phyloP scores from a whole-genome alignment of 2,329 filamentous ascomycete species.

The Neonectria coccinea region DNA sequence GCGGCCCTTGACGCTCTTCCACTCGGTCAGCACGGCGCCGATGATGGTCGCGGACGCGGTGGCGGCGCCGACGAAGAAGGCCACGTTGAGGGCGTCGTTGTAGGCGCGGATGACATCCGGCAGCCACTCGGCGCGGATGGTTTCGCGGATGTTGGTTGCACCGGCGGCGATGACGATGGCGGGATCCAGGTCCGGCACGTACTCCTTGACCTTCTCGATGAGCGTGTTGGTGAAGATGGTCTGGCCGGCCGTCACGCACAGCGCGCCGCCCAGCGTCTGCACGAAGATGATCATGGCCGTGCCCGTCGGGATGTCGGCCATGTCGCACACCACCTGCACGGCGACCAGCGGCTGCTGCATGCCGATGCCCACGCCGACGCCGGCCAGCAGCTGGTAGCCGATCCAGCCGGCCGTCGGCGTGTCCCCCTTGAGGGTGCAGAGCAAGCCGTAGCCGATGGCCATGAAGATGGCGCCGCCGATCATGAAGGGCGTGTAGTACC shows the following conservation, averaged over 20 bases:
- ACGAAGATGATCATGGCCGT: conserved; percentile 50
- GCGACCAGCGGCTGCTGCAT: conserved; percentile 61
- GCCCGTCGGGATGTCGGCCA: conserved; percentile 49
- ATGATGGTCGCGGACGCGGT: conserved; percentile 58
- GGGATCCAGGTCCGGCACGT: conserved; percentile 52
- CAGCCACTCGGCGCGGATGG: conserved; percentile 47
- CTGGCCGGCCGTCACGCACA: conserved; percentile 63
- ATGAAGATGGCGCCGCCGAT: conserved; percentile 50
- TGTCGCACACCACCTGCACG: conserved; percentile 52
- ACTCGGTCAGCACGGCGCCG: conserved; percentile 60
- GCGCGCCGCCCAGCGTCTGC: conserved; percentile 55
- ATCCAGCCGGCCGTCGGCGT: conserved; percentile 55
- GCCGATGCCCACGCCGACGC: conserved; percentile 54
- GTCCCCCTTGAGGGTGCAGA: conserved; percentile 54
- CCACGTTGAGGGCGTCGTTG: conserved; percentile 56
- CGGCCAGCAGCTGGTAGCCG: conserved; percentile 55
- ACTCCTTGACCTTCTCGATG: conserved; percentile 50
- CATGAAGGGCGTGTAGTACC: conserved; percentile 61
- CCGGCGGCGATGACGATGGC: conserved; percentile 49
- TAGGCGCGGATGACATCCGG: conserved; percentile 55
- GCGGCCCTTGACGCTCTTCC: conserved; percentile 69
- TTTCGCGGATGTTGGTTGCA: conserved; percentile 52
- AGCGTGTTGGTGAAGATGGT: conserved; percentile 63
- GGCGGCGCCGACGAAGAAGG: conserved; percentile 58
- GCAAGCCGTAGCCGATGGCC: conserved; percentile 55